Percentiles rank a stretch among this genome's conserved stretches.
Evolutionary conservation across 2,329 filamentous ascomycete genomes (phyloP).

Genomic region (Graphium sp.): DNA sequence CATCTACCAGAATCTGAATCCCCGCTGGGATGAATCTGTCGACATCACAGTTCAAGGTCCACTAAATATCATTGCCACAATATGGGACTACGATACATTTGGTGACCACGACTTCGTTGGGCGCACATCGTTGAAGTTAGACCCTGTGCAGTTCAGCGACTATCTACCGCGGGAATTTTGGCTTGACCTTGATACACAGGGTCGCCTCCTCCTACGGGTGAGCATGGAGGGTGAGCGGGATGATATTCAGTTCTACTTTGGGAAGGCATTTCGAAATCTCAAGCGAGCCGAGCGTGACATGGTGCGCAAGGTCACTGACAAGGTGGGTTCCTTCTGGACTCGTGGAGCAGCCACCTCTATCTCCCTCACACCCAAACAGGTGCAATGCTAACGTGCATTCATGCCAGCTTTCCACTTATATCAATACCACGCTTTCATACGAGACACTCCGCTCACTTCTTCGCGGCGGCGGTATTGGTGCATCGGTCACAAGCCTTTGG

Average conservation of each 20-base stretch:
- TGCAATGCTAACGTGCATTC: not conserved
- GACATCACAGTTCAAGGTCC: constrained; percentile 88
- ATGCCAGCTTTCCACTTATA: constrained; percentile 76
- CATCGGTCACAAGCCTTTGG: constrained; percentile 56
- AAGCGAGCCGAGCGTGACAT: constrained; percentile 96
- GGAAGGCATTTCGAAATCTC: constrained; percentile 85
- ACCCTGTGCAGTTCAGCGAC: constrained; percentile 92
- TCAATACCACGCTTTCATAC: constrained; percentile 72
- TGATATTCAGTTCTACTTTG: constrained; percentile 97
- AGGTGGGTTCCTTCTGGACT: constrained; percentile 37
- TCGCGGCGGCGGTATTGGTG: constrained; percentile 50
- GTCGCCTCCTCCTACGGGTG: constrained; percentile 71
- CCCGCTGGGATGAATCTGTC: constrained; percentile 92
- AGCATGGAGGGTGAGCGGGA: constrained; percentile 98
- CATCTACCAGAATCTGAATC: constrained; percentile 78
- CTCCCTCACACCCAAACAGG: not conserved
- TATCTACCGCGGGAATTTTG: constrained; percentile 94
- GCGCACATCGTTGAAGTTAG: constrained; percentile 91
- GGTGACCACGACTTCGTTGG: constrained; percentile 97
- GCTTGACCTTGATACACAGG: constrained; percentile 93
- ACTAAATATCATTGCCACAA: constrained; percentile 86
- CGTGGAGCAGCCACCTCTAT: too few species aligned
- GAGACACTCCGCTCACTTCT: constrained; percentile 64
- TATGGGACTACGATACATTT: constrained; percentile 97
- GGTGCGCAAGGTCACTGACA: constrained; percentile 95